These are phyloP conservation scores for Pleurotus djamor DNA, from an alignment of 768 basidiomycete species.

Conservation along the genomic window DNA sequence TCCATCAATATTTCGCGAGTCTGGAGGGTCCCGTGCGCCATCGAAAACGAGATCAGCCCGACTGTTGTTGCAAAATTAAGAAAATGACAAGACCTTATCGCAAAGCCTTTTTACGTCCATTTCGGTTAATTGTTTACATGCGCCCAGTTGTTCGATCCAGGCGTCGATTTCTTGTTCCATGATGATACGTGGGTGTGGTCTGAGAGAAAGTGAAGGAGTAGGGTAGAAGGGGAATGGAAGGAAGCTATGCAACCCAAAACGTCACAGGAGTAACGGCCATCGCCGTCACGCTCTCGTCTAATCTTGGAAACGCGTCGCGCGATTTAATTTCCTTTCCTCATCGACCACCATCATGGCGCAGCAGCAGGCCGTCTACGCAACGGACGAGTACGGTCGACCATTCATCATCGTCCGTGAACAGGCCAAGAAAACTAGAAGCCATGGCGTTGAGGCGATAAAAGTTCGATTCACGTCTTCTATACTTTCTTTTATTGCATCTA, in stretches of 20 bases:
- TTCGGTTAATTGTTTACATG: conserved; percentile 97
- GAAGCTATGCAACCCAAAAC: conserved; percentile 31
- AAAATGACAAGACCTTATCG: conserved; percentile 81
- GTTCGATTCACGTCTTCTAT: conserved; percentile 32
- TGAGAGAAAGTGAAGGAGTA: conserved; percentile 21
- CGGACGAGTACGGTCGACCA: conserved; percentile 95
- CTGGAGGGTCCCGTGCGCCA: conserved; percentile 37
- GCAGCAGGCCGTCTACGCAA: conserved; percentile 76
- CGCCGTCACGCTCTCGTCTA: not conserved
- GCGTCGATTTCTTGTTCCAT: conserved; percentile 86
- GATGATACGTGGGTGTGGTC: conserved; percentile 23
- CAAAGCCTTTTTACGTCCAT: conserved; percentile 96
- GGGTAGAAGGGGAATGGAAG: conserved; percentile 19
- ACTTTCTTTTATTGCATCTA: conserved; percentile 5
- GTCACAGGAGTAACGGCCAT: conserved; percentile 3
- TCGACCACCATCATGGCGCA: conserved; percentile 28
- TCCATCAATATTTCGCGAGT: conserved; percentile 98
- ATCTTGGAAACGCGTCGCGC: conserved; percentile 29
- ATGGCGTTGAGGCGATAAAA: conserved; percentile 96
- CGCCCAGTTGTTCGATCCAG: conserved; percentile 95
- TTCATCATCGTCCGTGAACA: conserved; percentile 98
- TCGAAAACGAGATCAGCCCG: conserved; percentile 10
- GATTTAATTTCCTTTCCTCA: conserved; percentile 12
- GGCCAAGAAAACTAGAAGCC: conserved; percentile 84
- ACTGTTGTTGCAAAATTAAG: conserved; percentile 12